phyloP scores from a whole-genome alignment of 169 alveolate species.

The Eimeria mitis region DNA sequence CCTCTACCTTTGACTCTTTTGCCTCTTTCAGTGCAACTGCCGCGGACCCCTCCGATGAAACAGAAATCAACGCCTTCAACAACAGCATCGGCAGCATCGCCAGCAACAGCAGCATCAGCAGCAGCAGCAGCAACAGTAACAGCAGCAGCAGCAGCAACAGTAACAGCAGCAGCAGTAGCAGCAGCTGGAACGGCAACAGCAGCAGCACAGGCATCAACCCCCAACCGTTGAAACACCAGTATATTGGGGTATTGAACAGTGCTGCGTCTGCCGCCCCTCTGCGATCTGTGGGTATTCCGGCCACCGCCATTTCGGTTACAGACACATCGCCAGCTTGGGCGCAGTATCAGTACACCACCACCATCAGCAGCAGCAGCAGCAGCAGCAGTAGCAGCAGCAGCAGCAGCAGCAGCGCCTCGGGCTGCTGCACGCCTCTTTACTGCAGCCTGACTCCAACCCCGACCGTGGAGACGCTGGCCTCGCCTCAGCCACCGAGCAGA shows the following conservation, averaged over 20 bases:
- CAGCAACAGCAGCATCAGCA: no score
- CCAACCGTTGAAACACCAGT: constrained; percentile 14
- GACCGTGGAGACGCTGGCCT: neutral
- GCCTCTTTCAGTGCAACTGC: neutral
- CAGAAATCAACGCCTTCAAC: neutral
- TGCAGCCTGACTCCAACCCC: constrained; percentile 43
- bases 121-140: no score
- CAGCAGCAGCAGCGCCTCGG: neutral
- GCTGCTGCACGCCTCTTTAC: constrained; percentile 40
- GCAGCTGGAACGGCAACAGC: neutral
- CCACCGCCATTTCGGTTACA: constrained; percentile 1
- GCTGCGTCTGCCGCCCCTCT: neutral
- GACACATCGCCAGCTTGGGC: constrained; percentile 40
- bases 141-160: no score
- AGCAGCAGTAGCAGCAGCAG: neutral
- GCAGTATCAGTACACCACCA: constrained; percentile 28
- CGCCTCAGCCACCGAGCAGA: neutral
- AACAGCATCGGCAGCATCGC: neutral
- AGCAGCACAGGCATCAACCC: neutral
- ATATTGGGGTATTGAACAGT: constrained; percentile 9
- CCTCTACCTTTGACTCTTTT: neutral
- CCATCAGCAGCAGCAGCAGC: no score
- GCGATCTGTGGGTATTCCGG: neutral
- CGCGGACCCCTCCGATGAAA: neutral
- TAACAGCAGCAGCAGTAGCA: neutral